Evolutionary conservation across 2,329 filamentous ascomycete species (phyloP).

Genomic region (Aspergillus persii): DNA sequence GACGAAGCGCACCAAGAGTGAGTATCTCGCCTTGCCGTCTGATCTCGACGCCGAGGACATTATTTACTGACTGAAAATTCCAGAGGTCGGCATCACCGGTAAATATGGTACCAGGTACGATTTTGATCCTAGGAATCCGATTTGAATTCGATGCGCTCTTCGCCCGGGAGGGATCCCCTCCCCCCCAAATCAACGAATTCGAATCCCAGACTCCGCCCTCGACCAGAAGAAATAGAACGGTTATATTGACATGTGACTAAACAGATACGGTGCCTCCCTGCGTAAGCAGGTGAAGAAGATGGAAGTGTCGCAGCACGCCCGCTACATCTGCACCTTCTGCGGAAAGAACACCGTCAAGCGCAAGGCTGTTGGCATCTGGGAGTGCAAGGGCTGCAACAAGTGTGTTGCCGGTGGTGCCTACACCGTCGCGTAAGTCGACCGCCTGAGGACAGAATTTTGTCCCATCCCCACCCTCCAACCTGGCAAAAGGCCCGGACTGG

Average conservation of each 20-base stretch:
- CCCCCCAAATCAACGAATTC: constrained; percentile 12
- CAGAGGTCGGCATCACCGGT: constrained; percentile 94
- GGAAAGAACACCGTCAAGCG: constrained; percentile 94
- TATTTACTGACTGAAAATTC: constrained; percentile 27
- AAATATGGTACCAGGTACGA: constrained; percentile 96
- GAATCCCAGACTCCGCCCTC: constrained; percentile 16
- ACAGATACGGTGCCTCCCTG: constrained; percentile 96
- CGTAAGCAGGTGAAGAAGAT: constrained; percentile 99
- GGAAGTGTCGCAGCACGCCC: constrained; percentile 98
- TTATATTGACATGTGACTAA: constrained; percentile 24
- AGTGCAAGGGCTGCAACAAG: constrained; percentile 95
- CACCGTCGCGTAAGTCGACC: constrained; percentile 81
- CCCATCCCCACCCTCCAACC: background rate
- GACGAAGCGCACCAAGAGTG: constrained; percentile 90
- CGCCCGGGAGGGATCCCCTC: constrained; percentile 7
- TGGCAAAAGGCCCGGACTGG: background rate
- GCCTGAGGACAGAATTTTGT: background rate
- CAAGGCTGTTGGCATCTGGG: constrained; percentile 91
- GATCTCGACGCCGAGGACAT: background rate
- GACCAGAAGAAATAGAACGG: background rate
- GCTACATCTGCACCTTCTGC: constrained; percentile 98
- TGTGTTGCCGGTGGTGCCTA: constrained; percentile 90
- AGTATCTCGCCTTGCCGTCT: constrained; percentile 18
- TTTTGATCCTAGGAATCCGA: constrained; percentile 21
- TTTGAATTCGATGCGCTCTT: constrained; percentile 14